phyloP scores from a whole-genome alignment of 2,329 filamentous ascomycete species.

The Helicocarpus griseus region DNA sequence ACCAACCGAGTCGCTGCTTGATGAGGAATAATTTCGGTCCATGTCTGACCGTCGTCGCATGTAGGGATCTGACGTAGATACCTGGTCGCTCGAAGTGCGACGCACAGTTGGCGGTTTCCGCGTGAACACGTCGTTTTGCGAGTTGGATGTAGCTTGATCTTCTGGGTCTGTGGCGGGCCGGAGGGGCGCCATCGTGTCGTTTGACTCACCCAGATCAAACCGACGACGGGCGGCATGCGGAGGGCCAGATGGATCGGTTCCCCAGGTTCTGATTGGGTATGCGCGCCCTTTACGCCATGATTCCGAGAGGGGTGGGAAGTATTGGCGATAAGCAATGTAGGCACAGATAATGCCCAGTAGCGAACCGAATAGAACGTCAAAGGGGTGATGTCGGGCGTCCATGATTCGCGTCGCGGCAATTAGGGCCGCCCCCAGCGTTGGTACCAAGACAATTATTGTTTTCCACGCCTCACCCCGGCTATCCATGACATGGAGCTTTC shows the following conservation, averaged over 20 bases:
- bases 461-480: slow-evolving; percentile 54
- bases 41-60: slow-evolving; percentile 17
- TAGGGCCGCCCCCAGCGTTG: slow-evolving; percentile 44
- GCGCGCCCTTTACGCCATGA: slow-evolving; percentile 50
- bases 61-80: slow-evolving; percentile 14
- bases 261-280: slow-evolving; percentile 50
- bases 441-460: slow-evolving; percentile 44
- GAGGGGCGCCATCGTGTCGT: slow-evolving; percentile 12
- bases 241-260: slow-evolving; percentile 16
- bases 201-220: slow-evolving; percentile 7
- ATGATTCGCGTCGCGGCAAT: slow-evolving; percentile 51
- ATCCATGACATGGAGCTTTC: slow-evolving; percentile 50
- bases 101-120: background rate
- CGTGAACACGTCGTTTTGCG: background rate
- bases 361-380: slow-evolving; percentile 50
- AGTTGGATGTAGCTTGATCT: slow-evolving; percentile 12
- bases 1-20: slow-evolving; percentile 21
- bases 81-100: slow-evolving; percentile 8
- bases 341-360: slow-evolving; percentile 44
- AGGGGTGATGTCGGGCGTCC: slow-evolving; percentile 53
- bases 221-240: slow-evolving; percentile 1
- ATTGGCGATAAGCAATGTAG: slow-evolving; percentile 47
- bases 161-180: slow-evolving; percentile 24
- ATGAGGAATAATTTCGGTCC: slow-evolving; percentile 24
- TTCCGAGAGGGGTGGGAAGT: slow-evolving; percentile 48